Base-by-base conservation (phyloP, 139 green algal species). In the Ulvella scutata region DNA sequence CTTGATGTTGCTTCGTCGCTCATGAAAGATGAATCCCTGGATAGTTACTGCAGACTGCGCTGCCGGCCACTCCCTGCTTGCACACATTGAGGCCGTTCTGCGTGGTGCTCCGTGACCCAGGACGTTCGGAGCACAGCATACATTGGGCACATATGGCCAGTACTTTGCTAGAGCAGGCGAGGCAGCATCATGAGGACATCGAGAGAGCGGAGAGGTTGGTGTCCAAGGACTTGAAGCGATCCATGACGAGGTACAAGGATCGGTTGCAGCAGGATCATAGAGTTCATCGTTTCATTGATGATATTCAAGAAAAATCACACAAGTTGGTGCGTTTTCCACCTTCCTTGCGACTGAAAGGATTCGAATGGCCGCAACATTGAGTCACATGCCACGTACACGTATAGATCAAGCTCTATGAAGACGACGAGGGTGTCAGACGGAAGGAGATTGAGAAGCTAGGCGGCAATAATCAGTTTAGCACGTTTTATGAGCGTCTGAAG, bases 401-500 rank as follows among this genome's bases (percentile, higher is more conserved):
- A 17, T 82, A 96, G 92, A 75, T 84, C 3, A 76, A 79, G 2
- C 86, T 96, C 3, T 98, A 98, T 74, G 87, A 93, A 26, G 94
- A 98, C 79, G 86, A 90, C 4, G 89, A 97, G 37, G 84, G 82
- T 0, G 78, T 85, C 0, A 75, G 94, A 2, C 88, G 88, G 62
- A 89, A 97, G 74, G 94, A 98, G 72, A 96, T 98, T 77, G 90
- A 88, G 31, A 79, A 82, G 1, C 74, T 98, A 38, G 88, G 85
- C 3, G 82, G 82, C 2, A 81, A 86, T 36, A 83, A 92, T 72
- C 75, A 81, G 33, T 75, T 74, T 82, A 90, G 82, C 72, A 89
- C 86, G 3, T 98, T 96, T 81, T 97, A 98, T 72, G 88, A 94
- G 26, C 87, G 94, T 1, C 74, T 98, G 29, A 94, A 94, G 62